phyloP scores from a whole-genome alignment of 441 rosid species.

The Populus trichocarpa region DNA sequence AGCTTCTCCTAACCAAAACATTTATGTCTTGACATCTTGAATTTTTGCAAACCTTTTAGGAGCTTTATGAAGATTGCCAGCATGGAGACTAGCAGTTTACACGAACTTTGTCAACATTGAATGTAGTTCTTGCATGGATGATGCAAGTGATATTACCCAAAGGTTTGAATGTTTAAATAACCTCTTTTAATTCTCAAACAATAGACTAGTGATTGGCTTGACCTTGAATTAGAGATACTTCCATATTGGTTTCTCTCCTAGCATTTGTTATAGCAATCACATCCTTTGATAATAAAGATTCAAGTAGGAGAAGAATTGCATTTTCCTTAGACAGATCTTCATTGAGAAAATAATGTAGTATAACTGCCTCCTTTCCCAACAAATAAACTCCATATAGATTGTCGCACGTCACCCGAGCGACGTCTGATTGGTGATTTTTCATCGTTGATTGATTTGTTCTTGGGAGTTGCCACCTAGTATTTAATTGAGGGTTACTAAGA shows the following conservation, averaged over 20 bases:
- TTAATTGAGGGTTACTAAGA: too few relatives aligned
- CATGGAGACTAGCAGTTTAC: slow-evolving; percentile 78
- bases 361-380: slow-evolving; percentile 81
- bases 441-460: too few relatives aligned
- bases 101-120: slow-evolving; percentile 70
- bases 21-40: too few relatives aligned
- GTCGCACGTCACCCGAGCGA: too few relatives aligned
- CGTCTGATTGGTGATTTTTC: too few relatives aligned
- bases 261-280: slow-evolving; percentile 84
- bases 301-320: slow-evolving; percentile 75
- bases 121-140: slow-evolving; percentile 63
- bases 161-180: slow-evolving; percentile 60
- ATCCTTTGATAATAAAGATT: slow-evolving; percentile 73
- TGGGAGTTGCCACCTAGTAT: too few relatives aligned
- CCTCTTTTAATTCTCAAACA: slow-evolving; percentile 65
- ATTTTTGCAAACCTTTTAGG: too few relatives aligned
- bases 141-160: slow-evolving; percentile 49
- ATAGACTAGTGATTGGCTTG: slow-evolving; percentile 90
- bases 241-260: slow-evolving; percentile 64
- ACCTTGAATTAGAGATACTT: slow-evolving; percentile 82
- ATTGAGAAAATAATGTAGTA: slow-evolving; percentile 65
- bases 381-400: slow-evolving; percentile 83
- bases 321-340: slow-evolving; percentile 77
- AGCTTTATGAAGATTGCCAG: slow-evolving; percentile 77
- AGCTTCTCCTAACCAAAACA: too few relatives aligned